Evolutionary conservation across 257 asterid genomes (phyloP), one percentile per base, ranked within the genome.

Genomic region (Jacaranda copaia): DNA sequence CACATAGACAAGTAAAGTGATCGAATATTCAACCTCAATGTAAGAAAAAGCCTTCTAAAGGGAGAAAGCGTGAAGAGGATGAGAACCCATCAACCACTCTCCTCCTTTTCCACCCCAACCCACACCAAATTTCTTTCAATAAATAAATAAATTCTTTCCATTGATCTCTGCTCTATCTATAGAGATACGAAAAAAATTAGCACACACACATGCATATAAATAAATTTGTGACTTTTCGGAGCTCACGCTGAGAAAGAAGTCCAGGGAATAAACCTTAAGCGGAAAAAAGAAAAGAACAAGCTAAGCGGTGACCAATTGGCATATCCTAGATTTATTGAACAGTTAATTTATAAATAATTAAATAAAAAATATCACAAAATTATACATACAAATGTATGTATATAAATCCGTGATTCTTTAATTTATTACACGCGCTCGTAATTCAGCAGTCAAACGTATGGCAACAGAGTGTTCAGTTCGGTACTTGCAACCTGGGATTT

Each of bases 41-140:
- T 49, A 67, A 16, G 73, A 72, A 40, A 25, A 45, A 43, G 11
- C 56, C 39, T 59, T 58, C 61, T 53, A 67, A 70, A 65, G 79
- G 79, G 85, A 84, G 75, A 78, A 62, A 74, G 25, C 69, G 81
- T 58, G 79, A 77, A 73, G 75, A 75, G 48, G 68, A 70, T 72
- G 79, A 74, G 53, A 61, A 82, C 70, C 84, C 70, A 45, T 59
- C 80, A 67, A 43, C 72, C 45, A 67, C 62, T 66, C 78, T 40
- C 77, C 57, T 51, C 77, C 42, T 25, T 25, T 65, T 61, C 73
- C 72, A 14, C 55, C 40, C 76, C 4, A 45, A 19, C 72, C 9
- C 74, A 16, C 60, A 14, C 74, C 8, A 73, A 13, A 67, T 70
- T 73, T 36, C 59, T 52, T 38, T 48, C n/a, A 53, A 49, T 16